Evolutionary conservation across 352 stramenopile species (phyloP), one percentile per base, ranked within the genome.

Genomic region (Thraustochytrium sp.): DNA sequence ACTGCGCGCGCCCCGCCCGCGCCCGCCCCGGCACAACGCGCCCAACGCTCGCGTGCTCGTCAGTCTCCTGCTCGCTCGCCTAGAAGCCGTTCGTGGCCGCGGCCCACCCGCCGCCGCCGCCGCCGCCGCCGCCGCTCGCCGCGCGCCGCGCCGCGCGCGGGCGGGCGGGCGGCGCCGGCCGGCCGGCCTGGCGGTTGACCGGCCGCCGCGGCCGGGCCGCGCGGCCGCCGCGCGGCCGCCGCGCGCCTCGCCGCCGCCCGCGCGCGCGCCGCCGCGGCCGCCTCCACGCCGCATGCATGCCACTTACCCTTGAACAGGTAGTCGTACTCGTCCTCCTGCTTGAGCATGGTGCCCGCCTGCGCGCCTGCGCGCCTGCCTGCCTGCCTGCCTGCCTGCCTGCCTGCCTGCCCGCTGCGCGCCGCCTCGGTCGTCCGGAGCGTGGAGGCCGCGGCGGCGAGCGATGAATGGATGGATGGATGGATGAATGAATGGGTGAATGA

Each of bases 251-350:
- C 11, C 26, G 26, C 36, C 55, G 11, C 13, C 89, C 73, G 55
- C n/a, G 88, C 86, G 29, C 91, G 0, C 55, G 55, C 18, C 55
- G 13, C 34, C 29, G 26, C 55, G 55, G 34, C 18, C 13, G 18
- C 55, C 55, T 65, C 18, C 26, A n/a, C n/a, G n/a, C n/a, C n/a
- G n/a, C n/a, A n/a, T n/a, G n/a, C n/a, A n/a, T n/a, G 26, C 55
- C 55, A 65, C 55, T 65, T 40, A 65, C 55, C 85, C 82, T 93
- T 93, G 85, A 91, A 93, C 46, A 92, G 83, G 78, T 91, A 92
- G 84, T 93, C 90, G 82, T 93, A 93, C 83, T 91, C 85, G 85
- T 92, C 89, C 38, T 95, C 91, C 59, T 72, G 59, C 68, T 80
- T 46, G 34, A 51, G 68, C 68, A 80, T 80, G 29, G 26, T 72